Base-by-base conservation (phyloP, 495 filamentous ascomycete genomes). In the Bathelium albidoporum region DNA sequence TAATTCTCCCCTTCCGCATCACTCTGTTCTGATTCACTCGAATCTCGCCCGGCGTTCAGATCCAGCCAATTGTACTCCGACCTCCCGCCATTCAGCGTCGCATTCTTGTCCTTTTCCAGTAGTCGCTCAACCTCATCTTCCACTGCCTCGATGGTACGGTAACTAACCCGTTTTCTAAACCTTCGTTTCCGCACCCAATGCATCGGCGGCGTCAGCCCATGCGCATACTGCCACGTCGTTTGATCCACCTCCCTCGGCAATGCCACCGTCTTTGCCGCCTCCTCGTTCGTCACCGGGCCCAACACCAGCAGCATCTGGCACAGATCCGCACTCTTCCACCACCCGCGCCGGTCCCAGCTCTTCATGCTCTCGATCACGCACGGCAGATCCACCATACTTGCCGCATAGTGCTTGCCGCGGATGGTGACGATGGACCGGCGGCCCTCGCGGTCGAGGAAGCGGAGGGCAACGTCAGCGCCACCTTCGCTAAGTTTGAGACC, bases 291-390 rank as follows among this genome's bases (percentile, higher is more conserved):
- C 28, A 95, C 84, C 34, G 71, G 77, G 2, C 88, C 88, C 62
- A 92, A 81, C 0, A 97, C 88, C 32, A 95, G 75, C 2, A 97
- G 79, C 89, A 99, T 96, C 78, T 99, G 95, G 64, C 87, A 94
- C 9, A 99, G 85, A 75, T 99, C 95, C 2, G 89, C 89, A 2
- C 87, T 88, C 76, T 99, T 99, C 78, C 91, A 91, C 83, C 91
- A 94, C 26, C 86, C 83, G 64, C 87, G 89, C 71, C 86, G 87
- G 69, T 97, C 94, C 87, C 94, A 96, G 60, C 87, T 92, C 76
- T 99, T 99, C 86, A 95, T 95, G 10, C 86, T 88, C 74, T 99
- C 94, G 1, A 95, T 84, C 63, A 99, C 87, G 66, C 87, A 93
- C 0, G 94, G 94, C 12, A 99, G 78, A 65, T 97, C 93, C 5